These are phyloP conservation scores for Tricholoma flavovirens DNA, from an alignment of 768 basidiomycete genomes.

Conservation along the genomic window DNA sequence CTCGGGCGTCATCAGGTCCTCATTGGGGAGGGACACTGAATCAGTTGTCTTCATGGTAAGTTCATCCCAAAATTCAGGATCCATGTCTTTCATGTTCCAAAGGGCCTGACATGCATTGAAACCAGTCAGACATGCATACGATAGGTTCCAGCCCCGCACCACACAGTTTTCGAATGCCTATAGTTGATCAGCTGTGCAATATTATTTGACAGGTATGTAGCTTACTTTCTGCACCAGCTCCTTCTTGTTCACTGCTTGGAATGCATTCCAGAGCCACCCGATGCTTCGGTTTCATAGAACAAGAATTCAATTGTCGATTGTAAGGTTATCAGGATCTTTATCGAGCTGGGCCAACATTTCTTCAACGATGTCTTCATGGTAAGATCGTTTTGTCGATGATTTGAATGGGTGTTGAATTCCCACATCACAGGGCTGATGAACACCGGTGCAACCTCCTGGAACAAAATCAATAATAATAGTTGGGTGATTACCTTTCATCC, in stretches of 20 bases:
- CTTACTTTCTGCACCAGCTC: not conserved
- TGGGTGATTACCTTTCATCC: constrained; percentile 21
- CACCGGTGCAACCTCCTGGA: constrained; percentile 29
- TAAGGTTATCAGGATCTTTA: too few relatives aligned
- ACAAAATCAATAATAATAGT: constrained; percentile 24
- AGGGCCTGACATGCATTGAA: not conserved
- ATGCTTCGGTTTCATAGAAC: not conserved
- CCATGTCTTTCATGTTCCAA: not conserved
- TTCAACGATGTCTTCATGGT: constrained; percentile 29
- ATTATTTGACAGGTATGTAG: too few relatives aligned
- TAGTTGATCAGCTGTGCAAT: too few relatives aligned
- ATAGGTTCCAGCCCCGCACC: not conserved
- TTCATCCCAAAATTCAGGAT: not conserved
- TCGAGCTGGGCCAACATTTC: constrained; percentile 22
- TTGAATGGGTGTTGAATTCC: constrained; percentile 33
- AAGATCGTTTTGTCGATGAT: constrained; percentile 22
- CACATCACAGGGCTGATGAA: too few relatives aligned
- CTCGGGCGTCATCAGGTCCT: too few relatives aligned
- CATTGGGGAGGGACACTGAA: too few relatives aligned
- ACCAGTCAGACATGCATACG: not conserved
- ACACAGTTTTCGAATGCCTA: not conserved
- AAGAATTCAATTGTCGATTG: too few relatives aligned
- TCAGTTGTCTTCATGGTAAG: not conserved
- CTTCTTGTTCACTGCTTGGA: not conserved
- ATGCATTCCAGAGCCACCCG: not conserved